Conservation (phyloP, 129 eudicot genomes). For the Centella asiatica region DNA sequence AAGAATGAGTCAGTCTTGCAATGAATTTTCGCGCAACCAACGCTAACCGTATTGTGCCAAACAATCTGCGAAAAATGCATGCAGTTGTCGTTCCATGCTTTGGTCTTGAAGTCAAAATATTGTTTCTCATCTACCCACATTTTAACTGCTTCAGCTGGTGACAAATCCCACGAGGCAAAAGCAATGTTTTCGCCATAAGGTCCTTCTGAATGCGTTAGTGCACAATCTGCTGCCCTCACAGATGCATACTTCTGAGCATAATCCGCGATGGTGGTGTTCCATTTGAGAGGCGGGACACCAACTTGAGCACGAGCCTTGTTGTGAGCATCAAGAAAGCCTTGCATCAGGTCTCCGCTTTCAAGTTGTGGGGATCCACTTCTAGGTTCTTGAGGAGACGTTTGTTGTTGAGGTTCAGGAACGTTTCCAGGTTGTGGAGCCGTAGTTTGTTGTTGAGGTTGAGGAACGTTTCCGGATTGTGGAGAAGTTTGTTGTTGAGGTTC, state of each 20-base stretch:
- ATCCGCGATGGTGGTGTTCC: constrained; percentile 48
- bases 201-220: constrained; percentile 37
- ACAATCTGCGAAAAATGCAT: constrained; percentile 64
- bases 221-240: constrained; percentile 17
- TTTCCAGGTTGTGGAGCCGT: no score
- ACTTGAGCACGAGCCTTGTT: constrained; percentile 59
- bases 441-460: no score
- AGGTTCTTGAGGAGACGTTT: no score
- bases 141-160: constrained; percentile 36
- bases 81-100: constrained; percentile 51
- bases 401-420: no score
- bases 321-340: constrained; percentile 44
- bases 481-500: no score
- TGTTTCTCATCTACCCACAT: constrained; percentile 52
- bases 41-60: constrained; percentile 41
- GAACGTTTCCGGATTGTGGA: no score
- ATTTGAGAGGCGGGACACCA: constrained; percentile 43
- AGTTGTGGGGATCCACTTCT: no score
- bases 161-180: constrained; percentile 37
- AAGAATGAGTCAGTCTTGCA: constrained; percentile 42
- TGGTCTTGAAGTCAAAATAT: constrained; percentile 6
- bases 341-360: no score
- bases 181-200: constrained; percentile 70
- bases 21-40: constrained; percentile 56
- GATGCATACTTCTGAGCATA: constrained; percentile 46